A percentile compares a stretch with the other conserved stretches of the same genome.
Conservation (phyloP, 148 eudicot species). For the Dysphania ambrosioides region DNA sequence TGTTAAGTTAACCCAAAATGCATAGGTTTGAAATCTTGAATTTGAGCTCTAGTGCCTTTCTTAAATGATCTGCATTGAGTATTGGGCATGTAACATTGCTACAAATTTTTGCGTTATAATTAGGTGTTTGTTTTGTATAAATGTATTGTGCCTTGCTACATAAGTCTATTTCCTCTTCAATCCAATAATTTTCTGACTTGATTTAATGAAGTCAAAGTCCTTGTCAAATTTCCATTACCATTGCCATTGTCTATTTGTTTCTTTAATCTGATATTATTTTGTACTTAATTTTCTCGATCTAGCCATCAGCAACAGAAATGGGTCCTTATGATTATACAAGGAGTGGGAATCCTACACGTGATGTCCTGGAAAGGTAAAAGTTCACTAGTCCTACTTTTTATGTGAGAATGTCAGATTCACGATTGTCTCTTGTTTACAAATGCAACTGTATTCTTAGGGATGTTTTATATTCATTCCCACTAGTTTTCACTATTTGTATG, state of each 20-base stretch:
- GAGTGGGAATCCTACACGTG: slow-evolving; percentile 97
- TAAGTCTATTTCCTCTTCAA: not conserved
- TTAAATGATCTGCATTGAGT: no score
- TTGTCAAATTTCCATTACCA: not conserved
- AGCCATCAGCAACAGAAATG: slow-evolving; percentile 78
- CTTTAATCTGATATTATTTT: not conserved
- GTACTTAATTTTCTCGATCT: slow-evolving; percentile 9
- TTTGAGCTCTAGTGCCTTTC: not conserved
- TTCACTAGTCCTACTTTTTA: not conserved
- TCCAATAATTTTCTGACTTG: not conserved
- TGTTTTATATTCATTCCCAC: not conserved
- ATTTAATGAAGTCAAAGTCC: not conserved
- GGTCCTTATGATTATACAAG: slow-evolving; percentile 95
- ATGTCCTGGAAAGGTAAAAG: slow-evolving; percentile 68
- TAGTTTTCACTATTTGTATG: slow-evolving; percentile 9
- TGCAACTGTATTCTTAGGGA: not conserved
- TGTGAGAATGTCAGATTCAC: not conserved
- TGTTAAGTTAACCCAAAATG: not conserved
- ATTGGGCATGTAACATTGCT: no score
- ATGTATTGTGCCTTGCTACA: not conserved
- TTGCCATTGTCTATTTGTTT: not conserved
- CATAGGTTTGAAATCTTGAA: not conserved
- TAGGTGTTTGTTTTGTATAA: not conserved
- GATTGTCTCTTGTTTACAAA: not conserved
- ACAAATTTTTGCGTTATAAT: no score